Evolutionary conservation across 148 eudicot species (phyloP).

Genomic region (Spergularia marina): DNA sequence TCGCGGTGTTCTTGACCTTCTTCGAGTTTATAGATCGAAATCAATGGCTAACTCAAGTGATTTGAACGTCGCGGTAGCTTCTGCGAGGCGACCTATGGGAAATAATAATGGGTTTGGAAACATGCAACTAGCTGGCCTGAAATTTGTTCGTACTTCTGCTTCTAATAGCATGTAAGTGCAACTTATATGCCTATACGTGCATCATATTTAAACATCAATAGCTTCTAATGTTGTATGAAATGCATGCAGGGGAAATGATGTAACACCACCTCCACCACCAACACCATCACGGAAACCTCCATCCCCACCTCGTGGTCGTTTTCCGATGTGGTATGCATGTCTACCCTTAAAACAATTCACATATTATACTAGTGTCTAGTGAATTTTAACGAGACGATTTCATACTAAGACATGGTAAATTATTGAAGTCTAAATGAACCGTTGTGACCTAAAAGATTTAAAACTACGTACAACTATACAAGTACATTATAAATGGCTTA

Average conservation of each 20-base stretch:
- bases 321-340: slow-evolving; percentile 26
- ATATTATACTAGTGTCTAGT: no score
- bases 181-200: neutral
- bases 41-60: neutral
- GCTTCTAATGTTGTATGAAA: neutral
- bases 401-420: no score
- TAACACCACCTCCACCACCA: neutral
- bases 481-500: no score
- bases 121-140: neutral
- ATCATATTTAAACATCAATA: neutral
- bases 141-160: slow-evolving; percentile 16
- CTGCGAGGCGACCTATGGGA: neutral
- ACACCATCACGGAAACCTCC: slow-evolving; percentile 7
- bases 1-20: slow-evolving; percentile 30
- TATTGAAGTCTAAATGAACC: no score
- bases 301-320: neutral
- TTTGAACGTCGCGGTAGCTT: neutral
- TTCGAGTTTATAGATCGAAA: slow-evolving; percentile 21
- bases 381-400: no score
- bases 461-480: no score
- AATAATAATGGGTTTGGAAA: neutral
- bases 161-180: slow-evolving; percentile 15
- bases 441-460: no score
- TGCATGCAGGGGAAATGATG: slow-evolving; percentile 15
- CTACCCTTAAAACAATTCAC: no score